phyloP scores from a whole-genome alignment of 768 basidiomycete species.

The Psilocybe tampanensis region DNA sequence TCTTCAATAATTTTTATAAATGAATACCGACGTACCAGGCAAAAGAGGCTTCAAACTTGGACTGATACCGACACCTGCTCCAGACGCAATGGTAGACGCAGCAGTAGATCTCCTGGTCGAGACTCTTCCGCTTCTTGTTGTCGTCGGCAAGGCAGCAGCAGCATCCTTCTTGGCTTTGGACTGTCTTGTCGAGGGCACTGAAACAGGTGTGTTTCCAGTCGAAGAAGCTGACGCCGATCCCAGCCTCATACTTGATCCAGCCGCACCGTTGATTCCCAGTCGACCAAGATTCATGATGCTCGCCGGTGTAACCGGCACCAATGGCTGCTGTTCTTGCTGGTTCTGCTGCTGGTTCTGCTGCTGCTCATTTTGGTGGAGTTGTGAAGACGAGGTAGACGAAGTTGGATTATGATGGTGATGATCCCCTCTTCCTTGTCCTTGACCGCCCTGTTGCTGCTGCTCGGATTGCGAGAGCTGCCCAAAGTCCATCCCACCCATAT shows the following conservation, averaged over 20 bases:
- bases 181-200: constrained; percentile 8
- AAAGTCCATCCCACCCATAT: constrained; percentile 17
- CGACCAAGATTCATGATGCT: constrained; percentile 89
- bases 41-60: constrained; percentile 72
- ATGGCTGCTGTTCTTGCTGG: constrained; percentile 27
- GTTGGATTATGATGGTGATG: neutral
- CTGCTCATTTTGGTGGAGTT: constrained; percentile 7
- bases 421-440: neutral
- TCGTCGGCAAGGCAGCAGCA: neutral
- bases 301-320: constrained; percentile 86
- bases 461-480: constrained; percentile 7
- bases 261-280: constrained; percentile 44
- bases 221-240: constrained; percentile 3
- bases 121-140: constrained; percentile 16
- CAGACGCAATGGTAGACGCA: neutral
- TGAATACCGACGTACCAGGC: constrained; percentile 50
- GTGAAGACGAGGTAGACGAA: neutral
- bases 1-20: neutral
- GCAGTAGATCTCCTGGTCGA: constrained; percentile 11
- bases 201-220: neutral
- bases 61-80: constrained; percentile 31
- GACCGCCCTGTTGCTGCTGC: constrained; percentile 8
- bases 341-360: constrained; percentile 10
- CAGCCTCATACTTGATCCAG: constrained; percentile 12
- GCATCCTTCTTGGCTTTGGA: constrained; percentile 18